Evolutionary conservation across 805 yeast genomes (phyloP).

Genomic region (Naumovozyma baii): DNA sequence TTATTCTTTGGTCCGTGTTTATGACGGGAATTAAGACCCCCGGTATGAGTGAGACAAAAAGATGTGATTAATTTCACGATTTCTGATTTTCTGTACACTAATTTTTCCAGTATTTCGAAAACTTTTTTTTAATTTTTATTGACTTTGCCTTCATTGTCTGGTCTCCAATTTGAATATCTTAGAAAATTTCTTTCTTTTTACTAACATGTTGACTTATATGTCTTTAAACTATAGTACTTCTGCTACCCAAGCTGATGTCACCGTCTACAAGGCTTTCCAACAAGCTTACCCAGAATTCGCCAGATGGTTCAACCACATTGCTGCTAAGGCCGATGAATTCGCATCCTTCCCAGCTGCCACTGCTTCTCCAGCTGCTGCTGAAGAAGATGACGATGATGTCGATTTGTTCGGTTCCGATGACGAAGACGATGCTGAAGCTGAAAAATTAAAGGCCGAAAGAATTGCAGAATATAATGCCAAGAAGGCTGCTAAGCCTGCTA

Average conservation of each 20-base stretch:
- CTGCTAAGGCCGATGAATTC: constrained; percentile 83
- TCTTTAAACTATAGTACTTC: constrained; percentile 44
- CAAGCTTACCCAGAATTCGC: constrained; percentile 83
- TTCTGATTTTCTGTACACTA: constrained; percentile 24
- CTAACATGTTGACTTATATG: background rate
- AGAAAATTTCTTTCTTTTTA: background rate
- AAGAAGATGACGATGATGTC: constrained; percentile 76
- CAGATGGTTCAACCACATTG: constrained; percentile 98
- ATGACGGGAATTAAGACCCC: constrained; percentile 95
- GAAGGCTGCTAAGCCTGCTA: constrained; percentile 95
- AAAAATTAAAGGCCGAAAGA: constrained; percentile 94
- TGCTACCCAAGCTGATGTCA: constrained; percentile 92
- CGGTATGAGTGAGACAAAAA: constrained; percentile 59
- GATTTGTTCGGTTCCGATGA: constrained; percentile 91
- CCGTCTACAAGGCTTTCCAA: constrained; percentile 91
- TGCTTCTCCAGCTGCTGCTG: constrained; percentile 51
- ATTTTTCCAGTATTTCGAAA: too few relatives aligned
- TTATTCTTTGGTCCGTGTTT: constrained; percentile 18
- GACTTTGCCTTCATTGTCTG: background rate
- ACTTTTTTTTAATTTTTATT: background rate
- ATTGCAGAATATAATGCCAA: constrained; percentile 94
- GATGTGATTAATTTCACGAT: constrained; percentile 32
- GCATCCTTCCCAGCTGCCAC: constrained; percentile 68
- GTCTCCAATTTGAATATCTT: too few relatives aligned
- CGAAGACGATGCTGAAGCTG: constrained; percentile 96